phyloP scores from a whole-genome alignment of 2,329 filamentous ascomycete genomes.

The Septoria petroselini region DNA sequence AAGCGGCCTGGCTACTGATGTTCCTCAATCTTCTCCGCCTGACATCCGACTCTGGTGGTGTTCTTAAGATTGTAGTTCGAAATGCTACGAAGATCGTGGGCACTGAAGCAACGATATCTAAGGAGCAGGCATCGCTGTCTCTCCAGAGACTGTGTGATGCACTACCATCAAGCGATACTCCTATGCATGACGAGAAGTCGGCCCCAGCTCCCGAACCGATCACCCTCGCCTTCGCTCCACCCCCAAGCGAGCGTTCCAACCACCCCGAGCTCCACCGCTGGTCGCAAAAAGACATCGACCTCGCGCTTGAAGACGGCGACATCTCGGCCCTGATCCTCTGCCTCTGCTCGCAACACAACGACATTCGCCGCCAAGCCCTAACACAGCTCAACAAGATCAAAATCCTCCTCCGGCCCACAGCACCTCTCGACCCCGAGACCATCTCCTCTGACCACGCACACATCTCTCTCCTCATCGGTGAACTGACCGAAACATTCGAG shows the following conservation, averaged over 20 bases:
- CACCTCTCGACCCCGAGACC: slow-evolving; percentile 45
- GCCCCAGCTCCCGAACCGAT: neutral
- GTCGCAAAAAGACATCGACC: slow-evolving; percentile 72
- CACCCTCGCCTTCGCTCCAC: slow-evolving; percentile 35
- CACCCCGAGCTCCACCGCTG: slow-evolving; percentile 57
- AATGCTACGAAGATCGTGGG: slow-evolving; percentile 3
- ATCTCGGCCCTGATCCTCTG: slow-evolving; percentile 68
- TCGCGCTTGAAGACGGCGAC: slow-evolving; percentile 74
- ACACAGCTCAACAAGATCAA: slow-evolving; percentile 64
- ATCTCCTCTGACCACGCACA: slow-evolving; percentile 73
- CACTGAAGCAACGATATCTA: neutral
- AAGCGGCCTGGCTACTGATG: slow-evolving; percentile 23
- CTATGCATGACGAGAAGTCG: neutral
- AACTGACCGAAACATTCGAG: slow-evolving; percentile 68
- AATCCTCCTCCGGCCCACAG: slow-evolving; percentile 52
- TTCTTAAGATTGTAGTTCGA: slow-evolving; percentile 7
- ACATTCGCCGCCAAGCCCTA: slow-evolving; percentile 75
- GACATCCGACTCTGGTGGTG: slow-evolving; percentile 11
- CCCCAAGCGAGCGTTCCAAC: slow-evolving; percentile 44
- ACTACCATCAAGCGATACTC: neutral
- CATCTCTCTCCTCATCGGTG: slow-evolving; percentile 74
- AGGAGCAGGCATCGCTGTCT: neutral
- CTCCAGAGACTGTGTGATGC: neutral
- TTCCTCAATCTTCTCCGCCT: slow-evolving; percentile 25
- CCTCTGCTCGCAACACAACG: slow-evolving; percentile 69